Evolutionary conservation across 768 basidiomycete species (phyloP), one percentile per base, ranked within the genome.

Genomic region (Coprinopsis sp.): DNA sequence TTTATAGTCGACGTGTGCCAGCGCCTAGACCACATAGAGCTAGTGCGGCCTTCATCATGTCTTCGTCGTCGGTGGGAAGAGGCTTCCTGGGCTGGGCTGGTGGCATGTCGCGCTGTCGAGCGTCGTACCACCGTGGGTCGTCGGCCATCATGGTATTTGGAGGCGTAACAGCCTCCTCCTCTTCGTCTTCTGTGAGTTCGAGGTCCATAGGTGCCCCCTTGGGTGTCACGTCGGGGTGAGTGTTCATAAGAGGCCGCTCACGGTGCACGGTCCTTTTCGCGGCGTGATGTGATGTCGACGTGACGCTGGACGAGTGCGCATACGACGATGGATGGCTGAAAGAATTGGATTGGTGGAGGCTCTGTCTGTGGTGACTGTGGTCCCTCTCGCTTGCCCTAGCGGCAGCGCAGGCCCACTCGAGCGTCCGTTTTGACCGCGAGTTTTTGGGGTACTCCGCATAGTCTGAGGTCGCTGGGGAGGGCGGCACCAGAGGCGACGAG

Each of bases 341-440:
- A 4, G 44, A 36, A 13, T 37, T 40, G 40, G n/a, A n/a, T n/a
- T 43, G 47, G 37, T 44, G 47, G 27, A 31, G n/a, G 21, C 11
- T 47, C 7, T 44, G 45, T 13, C 53, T 2, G 53, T 37, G 28
- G 24, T 47, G 53, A 28, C 53, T 44, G 25, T 60, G 64, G 34
- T 68, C 67, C 53, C 73, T 79, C 28, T 73, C 77, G 4, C 70
- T 70, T 7, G 77, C 50, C 31, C 78, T 62, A 3, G 77, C 77
- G 19, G 78, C 78, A 2, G 82, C 82, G 62, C 84, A 87, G 0
- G 84, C 84, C 83, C 83, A 87, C 56, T 87, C 86, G 46, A 88
- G 66, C 11, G 84, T 82, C 33, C 68, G 63, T 24, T 71, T 72
- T 19, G 74, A 69, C 16, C 65, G 66, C 54, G 73, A 72, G 27